Percentiles rank a stretch among this genome's conserved stretches.
These are phyloP conservation scores for Fusarium sulawesiense DNA, from an alignment of 2,329 filamentous ascomycete species.

Conservation along the genomic window DNA sequence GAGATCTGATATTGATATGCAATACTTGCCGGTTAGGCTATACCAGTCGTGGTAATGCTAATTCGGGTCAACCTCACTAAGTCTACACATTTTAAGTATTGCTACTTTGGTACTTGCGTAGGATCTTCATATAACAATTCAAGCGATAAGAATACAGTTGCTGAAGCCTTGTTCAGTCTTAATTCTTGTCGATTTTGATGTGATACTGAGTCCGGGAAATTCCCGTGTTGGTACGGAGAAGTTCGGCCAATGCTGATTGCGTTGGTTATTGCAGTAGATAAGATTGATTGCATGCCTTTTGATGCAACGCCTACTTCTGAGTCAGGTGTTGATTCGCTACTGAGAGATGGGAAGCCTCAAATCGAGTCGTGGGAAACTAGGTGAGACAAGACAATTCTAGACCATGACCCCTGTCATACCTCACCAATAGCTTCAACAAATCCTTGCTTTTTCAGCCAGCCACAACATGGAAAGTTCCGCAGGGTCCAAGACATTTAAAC, in stretches of 20 bases:
- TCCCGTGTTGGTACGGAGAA: not conserved
- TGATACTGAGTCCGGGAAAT: not conserved
- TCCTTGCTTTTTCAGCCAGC: not conserved
- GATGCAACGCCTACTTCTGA: not conserved
- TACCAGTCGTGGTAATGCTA: too few species aligned
- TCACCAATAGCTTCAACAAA: not conserved
- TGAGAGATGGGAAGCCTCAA: not conserved
- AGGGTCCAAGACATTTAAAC: not conserved
- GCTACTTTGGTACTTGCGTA: rapidly evolving
- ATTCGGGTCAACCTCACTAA: too few species aligned
- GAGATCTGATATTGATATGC: too few species aligned
- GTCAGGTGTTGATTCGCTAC: not conserved
- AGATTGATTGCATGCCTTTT: too few species aligned
- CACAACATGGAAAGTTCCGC: not conserved
- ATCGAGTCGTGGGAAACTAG: not conserved
- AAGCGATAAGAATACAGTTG: rapidly evolving
- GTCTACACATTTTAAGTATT: too few species aligned
- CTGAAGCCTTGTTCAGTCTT: too few species aligned
- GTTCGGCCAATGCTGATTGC: not conserved
- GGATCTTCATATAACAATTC: rapidly evolving
- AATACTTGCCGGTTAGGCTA: too few species aligned
- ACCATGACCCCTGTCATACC: not conserved
- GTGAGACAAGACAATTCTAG: not conserved
- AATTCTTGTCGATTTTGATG: too few species aligned
- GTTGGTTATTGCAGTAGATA: too few species aligned